A percentile compares a stretch with the other conserved stretches of the same genome.
These are phyloP conservation scores for Alternaria atra DNA, from an alignment of 2,329 filamentous ascomycete species.

Conservation along the genomic window DNA sequence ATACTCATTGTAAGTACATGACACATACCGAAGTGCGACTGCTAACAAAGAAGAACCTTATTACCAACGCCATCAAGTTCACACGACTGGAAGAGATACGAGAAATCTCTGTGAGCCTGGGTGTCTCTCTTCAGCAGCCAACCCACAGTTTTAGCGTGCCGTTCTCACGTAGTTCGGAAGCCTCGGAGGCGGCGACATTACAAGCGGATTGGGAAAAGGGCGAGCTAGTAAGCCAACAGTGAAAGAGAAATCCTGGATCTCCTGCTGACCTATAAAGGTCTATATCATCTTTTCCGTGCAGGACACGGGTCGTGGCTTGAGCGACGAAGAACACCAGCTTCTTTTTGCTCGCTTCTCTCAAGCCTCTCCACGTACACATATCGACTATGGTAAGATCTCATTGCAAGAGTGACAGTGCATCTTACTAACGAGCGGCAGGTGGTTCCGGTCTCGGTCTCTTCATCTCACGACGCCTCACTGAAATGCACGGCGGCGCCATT, in stretches of 20 bases:
- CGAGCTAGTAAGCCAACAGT: conserved; percentile 7
- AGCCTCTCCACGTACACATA: conserved; percentile 45
- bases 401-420: rapidly evolving
- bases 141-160: conserved; percentile 38
- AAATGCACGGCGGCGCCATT: conserved; percentile 45
- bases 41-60: conserved; percentile 41
- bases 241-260: not conserved
- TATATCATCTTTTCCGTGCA: conserved; percentile 50
- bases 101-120: conserved; percentile 49
- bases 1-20: conserved; percentile 35
- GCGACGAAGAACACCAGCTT: conserved; percentile 46
- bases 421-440: conserved; percentile 1
- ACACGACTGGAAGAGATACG: conserved; percentile 49
- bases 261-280: conserved; percentile 29
- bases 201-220: conserved; percentile 48
- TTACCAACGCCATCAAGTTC: conserved; percentile 59
- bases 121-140: conserved; percentile 43
- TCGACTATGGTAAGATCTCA: conserved; percentile 40
- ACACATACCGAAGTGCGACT: not conserved
- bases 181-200: conserved; percentile 24
- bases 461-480: conserved; percentile 40
- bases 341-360: conserved; percentile 47
- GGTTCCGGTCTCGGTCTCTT: conserved; percentile 47
- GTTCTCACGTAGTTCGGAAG: conserved; percentile 21
- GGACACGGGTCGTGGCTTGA: conserved; percentile 54